These are phyloP conservation scores for Cicer judaicum DNA, from an alignment of 306 rosid species.

Conservation along the genomic window DNA sequence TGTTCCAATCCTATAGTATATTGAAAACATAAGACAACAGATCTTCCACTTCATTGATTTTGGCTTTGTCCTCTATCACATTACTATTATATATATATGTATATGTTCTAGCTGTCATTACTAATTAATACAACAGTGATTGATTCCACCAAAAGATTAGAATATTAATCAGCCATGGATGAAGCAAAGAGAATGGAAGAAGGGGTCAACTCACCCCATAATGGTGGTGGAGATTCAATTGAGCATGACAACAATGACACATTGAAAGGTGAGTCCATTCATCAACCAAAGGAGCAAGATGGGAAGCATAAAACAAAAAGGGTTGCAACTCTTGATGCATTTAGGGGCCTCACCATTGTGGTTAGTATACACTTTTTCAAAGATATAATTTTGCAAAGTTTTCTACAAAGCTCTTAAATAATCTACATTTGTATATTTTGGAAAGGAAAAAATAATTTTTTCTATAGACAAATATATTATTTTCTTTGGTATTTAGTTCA, in stretches of 20 bases:
- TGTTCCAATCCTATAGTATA: background rate
- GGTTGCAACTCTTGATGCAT: slow-evolving; percentile 81
- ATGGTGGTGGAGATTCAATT: slow-evolving; percentile 35
- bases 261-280: background rate
- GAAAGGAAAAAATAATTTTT: background rate
- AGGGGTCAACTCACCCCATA: slow-evolving; percentile 42
- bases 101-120: background rate
- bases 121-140: background rate
- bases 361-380: slow-evolving; percentile 32
- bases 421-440: background rate
- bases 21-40: slow-evolving; percentile 40
- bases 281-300: slow-evolving; percentile 20
- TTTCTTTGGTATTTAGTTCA: too few species aligned
- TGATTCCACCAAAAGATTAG: background rate
- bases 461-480: too few species aligned
- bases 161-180: slow-evolving; percentile 38
- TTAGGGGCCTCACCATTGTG: slow-evolving; percentile 92
- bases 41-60: slow-evolving; percentile 46
- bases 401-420: background rate
- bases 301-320: slow-evolving; percentile 64
- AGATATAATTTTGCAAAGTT: too few species aligned
- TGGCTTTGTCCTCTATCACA: slow-evolving; percentile 26
- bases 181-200: slow-evolving; percentile 68
- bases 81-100: slow-evolving; percentile 4
- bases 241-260: slow-evolving; percentile 42